Evolutionary conservation across 1,284 basidiomycete species (phyloP), one percentile per base, ranked within the genome.

Genomic region (Irpex sp.): DNA sequence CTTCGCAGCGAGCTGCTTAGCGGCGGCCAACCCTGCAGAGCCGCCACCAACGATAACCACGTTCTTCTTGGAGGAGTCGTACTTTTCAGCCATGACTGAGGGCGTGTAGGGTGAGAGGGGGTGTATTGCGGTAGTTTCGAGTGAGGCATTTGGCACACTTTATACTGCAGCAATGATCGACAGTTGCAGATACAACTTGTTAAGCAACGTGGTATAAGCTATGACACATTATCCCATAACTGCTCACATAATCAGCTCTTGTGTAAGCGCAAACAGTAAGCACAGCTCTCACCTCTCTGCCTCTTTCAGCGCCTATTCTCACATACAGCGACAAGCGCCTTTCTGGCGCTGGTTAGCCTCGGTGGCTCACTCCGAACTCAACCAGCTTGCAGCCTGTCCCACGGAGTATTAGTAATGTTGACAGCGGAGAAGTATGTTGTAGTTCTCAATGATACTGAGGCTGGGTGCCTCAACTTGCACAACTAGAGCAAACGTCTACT

Each of bases 11-110:
- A 79, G 72, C 13, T 65, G 65, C 53, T 72, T 72, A 15, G 74
- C 73, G 46, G 73, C 61, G 46, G 61, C 57, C 17, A 68, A 63
- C 49, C 77, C 77, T 0, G 71, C 71, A 54, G 62, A 70, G 47
- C 78, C 78, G 36, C 76, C 78, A 49, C 78, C 78, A 54, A 79
- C 68, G 61, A 79, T 66, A 50, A 79, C 76, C 59, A 79, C 67
- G 69, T 69, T 75, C 61, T 72, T 71, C 67, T 73, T 72, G 21
- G 47, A 19, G n/a, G n/a, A 57, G 59, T 69, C 65, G 50, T 51
- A 36, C 50, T 67, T 66, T 62, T 70, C 70, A 57, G 69, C 68
- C 73, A 72, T 72, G 60, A 55, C 50, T 13, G n/a, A 15, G 11
- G n/a, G 39, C n/a, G n/a, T 11, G 39, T 46, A 6, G n/a, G 39